Evolutionary conservation across 2,329 filamentous ascomycete genomes (phyloP).

Genomic region (Fusarium falciforme): DNA sequence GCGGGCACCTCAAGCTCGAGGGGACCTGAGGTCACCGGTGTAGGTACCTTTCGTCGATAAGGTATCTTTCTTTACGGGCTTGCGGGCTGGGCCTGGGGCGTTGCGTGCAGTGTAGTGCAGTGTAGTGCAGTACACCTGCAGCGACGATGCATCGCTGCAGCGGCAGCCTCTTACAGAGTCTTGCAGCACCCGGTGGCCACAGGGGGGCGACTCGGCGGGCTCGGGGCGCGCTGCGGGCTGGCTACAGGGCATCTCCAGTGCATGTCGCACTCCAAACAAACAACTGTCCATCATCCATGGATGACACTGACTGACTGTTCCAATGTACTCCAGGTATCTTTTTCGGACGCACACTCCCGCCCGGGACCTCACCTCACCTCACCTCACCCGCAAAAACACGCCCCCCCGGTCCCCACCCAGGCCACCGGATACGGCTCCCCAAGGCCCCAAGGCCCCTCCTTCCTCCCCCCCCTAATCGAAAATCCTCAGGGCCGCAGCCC

Average conservation of each 20-base stretch:
- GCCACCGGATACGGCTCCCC: slow-evolving; percentile 38
- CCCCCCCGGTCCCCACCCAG: slow-evolving; percentile 38
- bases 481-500: slow-evolving; percentile 44
- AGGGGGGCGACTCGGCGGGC: slow-evolving; percentile 9
- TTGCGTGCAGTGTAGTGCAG: not conserved
- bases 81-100: not conserved
- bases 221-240: not conserved
- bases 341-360: slow-evolving; percentile 31
- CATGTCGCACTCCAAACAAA: not conserved
- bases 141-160: not conserved
- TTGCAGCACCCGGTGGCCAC: not conserved
- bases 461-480: slow-evolving; percentile 37
- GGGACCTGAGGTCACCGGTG: not conserved
- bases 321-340: slow-evolving; percentile 30
- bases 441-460: slow-evolving; percentile 31
- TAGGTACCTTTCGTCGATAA: slow-evolving; percentile 20
- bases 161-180: slow-evolving; percentile 12
- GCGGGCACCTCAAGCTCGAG: not conserved
- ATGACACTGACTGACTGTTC: slow-evolving; percentile 8
- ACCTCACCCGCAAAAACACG: slow-evolving; percentile 25
- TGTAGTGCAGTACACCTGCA: slow-evolving; percentile 4
- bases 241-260: slow-evolving; percentile 1
- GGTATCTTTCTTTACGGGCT: slow-evolving; percentile 12
- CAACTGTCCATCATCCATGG: slow-evolving; percentile 9
- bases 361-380: slow-evolving; percentile 30